Percentiles rank a stretch among this genome's conserved stretches.
Conservation (phyloP, 306 rosid genomes). For the Inga laurina region DNA sequence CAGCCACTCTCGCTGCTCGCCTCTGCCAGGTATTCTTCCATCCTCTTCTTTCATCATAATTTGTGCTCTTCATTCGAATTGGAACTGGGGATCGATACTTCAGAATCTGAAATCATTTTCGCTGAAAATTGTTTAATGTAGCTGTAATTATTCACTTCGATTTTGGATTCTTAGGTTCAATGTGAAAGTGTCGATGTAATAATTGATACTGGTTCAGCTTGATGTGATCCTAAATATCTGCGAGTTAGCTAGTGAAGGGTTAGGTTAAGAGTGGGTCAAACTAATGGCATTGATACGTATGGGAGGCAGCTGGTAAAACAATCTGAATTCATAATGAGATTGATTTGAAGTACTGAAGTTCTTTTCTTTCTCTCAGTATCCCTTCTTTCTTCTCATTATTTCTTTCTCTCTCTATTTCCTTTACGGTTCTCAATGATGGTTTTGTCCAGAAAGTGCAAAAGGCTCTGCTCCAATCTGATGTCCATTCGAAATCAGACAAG, state of each 20-base stretch:
- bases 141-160: neutral
- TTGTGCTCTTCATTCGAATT: neutral
- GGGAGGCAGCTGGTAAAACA: neutral
- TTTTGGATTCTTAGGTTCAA: neutral
- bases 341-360: neutral
- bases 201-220: slow-evolving; percentile 17
- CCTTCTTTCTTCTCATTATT: neutral
- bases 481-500: slow-evolving; percentile 88
- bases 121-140: neutral
- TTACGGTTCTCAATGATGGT: neutral
- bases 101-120: neutral
- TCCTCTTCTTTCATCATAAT: neutral
- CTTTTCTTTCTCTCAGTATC: neutral
- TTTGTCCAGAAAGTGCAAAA: slow-evolving; percentile 82
- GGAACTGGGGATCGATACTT: neutral
- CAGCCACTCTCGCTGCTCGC: slow-evolving; percentile 81
- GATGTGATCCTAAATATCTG: neutral
- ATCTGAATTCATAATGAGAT: neutral
- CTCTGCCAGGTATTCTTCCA: slow-evolving; percentile 74
- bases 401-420: neutral
- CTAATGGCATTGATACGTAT: neutral
- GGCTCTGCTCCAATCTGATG: slow-evolving; percentile 80
- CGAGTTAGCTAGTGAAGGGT: neutral
- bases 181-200: neutral
- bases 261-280: neutral